Evolutionary conservation across 352 stramenopile genomes (phyloP).

Genomic region (Aphanomyces stellatus): DNA sequence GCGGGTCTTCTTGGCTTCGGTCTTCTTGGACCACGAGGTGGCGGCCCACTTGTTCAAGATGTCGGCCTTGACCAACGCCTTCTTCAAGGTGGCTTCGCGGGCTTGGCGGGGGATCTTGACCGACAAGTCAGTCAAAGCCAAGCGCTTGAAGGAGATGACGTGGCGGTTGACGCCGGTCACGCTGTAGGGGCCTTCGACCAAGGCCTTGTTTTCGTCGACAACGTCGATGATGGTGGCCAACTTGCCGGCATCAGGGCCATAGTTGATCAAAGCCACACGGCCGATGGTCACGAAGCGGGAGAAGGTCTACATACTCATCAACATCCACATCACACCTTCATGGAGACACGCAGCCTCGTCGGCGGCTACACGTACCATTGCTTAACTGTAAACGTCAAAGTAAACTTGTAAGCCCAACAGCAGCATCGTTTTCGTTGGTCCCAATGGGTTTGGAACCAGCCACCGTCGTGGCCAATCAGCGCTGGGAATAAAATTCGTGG

Average conservation of each 20-base stretch:
- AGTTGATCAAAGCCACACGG: conserved; percentile 98
- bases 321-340: background rate
- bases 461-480: conserved; percentile 18
- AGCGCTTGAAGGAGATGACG: conserved; percentile 97
- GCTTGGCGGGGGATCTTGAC: conserved; percentile 93
- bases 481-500: background rate
- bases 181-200: conserved; percentile 95
- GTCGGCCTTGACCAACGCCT: conserved; percentile 76
- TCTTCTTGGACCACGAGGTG: conserved; percentile 97
- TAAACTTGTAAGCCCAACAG: background rate
- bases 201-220: conserved; percentile 97
- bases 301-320: conserved; percentile 84
- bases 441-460: conserved; percentile 8
- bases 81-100: conserved; percentile 92
- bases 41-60: conserved; percentile 94
- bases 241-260: conserved; percentile 96
- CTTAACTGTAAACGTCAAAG: conserved; percentile 22
- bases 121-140: conserved; percentile 96
- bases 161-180: conserved; percentile 96
- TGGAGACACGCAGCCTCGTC: background rate
- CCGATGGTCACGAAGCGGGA: conserved; percentile 99
- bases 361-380: conserved; percentile 12
- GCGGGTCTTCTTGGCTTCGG: conserved; percentile 94
- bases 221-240: conserved; percentile 99
- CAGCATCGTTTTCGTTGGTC: background rate